phyloP scores from a whole-genome alignment of 257 asterid species.

The Scutellaria galericulata region DNA sequence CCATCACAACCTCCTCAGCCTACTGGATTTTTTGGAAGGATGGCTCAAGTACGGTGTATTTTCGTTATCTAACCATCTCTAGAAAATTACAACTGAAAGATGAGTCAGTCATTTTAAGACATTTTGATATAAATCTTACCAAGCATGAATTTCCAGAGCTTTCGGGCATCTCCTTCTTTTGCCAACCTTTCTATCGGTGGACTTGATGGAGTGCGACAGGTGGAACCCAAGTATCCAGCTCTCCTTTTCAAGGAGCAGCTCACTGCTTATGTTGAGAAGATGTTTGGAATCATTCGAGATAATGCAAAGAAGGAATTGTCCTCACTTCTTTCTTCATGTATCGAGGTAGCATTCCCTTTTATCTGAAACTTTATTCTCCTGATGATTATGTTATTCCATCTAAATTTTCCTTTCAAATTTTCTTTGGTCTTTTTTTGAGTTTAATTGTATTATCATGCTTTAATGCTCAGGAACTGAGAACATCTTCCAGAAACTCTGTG shows the following conservation, averaged over 20 bases:
- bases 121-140: conserved; percentile 20
- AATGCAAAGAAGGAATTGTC: conserved; percentile 69
- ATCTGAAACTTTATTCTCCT: background rate
- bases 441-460: conserved; percentile 3
- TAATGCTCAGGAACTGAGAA: conserved; percentile 44
- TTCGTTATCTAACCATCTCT: background rate
- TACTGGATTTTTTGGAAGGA: conserved; percentile 79
- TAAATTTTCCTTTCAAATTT: background rate
- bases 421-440: conserved; percentile 1
- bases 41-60: conserved; percentile 57
- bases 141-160: conserved; percentile 52
- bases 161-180: conserved; percentile 71
- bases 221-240: conserved; percentile 90
- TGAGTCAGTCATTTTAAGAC: conserved; percentile 19
- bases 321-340: conserved; percentile 59
- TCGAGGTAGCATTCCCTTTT: conserved; percentile 52
- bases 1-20: conserved; percentile 69
- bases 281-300: conserved; percentile 84
- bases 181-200: conserved; percentile 65
- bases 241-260: conserved; percentile 87
- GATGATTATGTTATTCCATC: background rate
- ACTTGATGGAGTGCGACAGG: conserved; percentile 69
- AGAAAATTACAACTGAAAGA: conserved; percentile 18
- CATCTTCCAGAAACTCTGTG: conserved; percentile 39
- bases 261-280: conserved; percentile 85